Evolutionary conservation across 176 grass and related monocot species (phyloP).

Genomic region (Phragmites australis): DNA sequence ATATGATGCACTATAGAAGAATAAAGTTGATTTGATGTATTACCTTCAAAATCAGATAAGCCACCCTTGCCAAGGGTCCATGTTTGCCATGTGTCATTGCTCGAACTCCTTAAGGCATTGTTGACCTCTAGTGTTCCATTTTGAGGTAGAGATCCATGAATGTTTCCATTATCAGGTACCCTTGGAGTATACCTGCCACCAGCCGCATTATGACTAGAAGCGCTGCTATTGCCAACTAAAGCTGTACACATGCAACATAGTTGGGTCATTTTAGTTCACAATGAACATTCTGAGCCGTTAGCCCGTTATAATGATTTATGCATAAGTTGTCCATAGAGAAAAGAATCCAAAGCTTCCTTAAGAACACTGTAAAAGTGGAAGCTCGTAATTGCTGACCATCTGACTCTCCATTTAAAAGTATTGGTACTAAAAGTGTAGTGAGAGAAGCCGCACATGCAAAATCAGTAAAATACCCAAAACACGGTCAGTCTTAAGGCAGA

Average conservation of each 20-base stretch:
- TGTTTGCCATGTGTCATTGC: constrained; percentile 54
- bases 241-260: constrained; percentile 37
- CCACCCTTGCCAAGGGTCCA: constrained; percentile 51
- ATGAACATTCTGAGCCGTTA: neutral
- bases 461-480: constrained; percentile 10
- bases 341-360: neutral
- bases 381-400: neutral
- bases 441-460: neutral
- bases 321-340: neutral
- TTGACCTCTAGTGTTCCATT: constrained; percentile 45
- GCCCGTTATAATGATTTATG: neutral
- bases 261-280: neutral
- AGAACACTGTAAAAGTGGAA: neutral
- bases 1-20: constrained; percentile 9
- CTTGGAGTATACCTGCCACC: constrained; percentile 25
- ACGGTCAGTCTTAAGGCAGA: neutral
- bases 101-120: constrained; percentile 30
- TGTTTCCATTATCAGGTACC: constrained; percentile 24
- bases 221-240: constrained; percentile 25
- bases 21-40: constrained; percentile 19
- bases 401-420: neutral
- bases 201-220: neutral
- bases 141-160: constrained; percentile 42
- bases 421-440: neutral
- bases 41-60: constrained; percentile 69